Base-by-base conservation (phyloP, 2,329 filamentous ascomycete species). In the Rugonectria rugulosa region DNA sequence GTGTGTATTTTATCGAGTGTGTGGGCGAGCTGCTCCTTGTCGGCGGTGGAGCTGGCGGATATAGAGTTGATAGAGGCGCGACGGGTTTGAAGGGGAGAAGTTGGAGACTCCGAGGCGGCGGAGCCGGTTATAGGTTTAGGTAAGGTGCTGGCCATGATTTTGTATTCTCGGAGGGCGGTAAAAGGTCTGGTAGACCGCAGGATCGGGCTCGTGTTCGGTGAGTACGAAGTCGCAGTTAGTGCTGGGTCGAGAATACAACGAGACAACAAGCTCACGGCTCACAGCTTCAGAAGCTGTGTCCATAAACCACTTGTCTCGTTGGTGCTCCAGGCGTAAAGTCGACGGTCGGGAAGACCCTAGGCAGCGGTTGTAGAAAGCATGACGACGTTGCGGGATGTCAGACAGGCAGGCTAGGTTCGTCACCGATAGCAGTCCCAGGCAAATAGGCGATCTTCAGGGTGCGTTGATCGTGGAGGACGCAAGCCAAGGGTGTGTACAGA, bases 1-100 rank as follows among this genome's bases (percentile, higher is more conserved):
- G 81, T 92, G 73, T 97, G 94, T 63, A 97, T 97, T 66, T 91
- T 88, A 74, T 96, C 90, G 57, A 97, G 85, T 15, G 89, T 85
- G 59, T 91, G 85, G 27, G 90, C 86, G 31, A 94, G 81, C 53
- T 90, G 88, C 60, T 92, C 89, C 69, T 86, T 89, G 71, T 93
- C 89, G 56, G 73, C 60, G 26, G 68, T 66, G 27, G 73, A 74
- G 29, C 61, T 69, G 5, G 72, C 72, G n/a, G 78, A 76, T 53
- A 77, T 69, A 7, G 78, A 78, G 56, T 70, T 70, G 56, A 76
- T 66, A 24, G 76, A 77, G 55, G 72, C 72, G 51, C 75, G 73
- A 15, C 75, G 73, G 53, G 65, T 68, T 59, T 71, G 70, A 34
- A 70, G 55, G 15, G 72, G 71, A 15, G 74, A 73, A 58, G 55